These are phyloP conservation scores for Saccharomyces hybrid DNA, from an alignment of 1,139 yeast genomes.

Conservation along the genomic window DNA sequence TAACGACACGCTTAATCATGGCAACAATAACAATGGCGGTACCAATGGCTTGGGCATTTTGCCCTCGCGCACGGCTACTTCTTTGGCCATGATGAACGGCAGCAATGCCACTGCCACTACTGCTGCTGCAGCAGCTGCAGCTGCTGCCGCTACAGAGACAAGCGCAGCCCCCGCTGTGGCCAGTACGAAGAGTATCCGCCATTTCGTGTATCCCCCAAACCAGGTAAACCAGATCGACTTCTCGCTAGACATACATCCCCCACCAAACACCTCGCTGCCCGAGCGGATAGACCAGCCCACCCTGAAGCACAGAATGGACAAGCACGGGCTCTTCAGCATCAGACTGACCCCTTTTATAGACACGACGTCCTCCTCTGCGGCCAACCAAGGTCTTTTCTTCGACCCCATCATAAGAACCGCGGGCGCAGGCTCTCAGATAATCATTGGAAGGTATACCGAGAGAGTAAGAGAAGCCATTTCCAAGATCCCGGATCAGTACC, in stretches of 20 bases:
- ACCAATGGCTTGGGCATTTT: background rate
- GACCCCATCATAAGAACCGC: slow-evolving; percentile 75
- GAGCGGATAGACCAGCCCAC: slow-evolving; percentile 16
- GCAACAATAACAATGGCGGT: background rate
- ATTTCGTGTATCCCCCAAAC: background rate
- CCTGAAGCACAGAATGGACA: slow-evolving; percentile 34
- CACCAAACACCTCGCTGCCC: slow-evolving; percentile 14
- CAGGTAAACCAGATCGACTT: background rate
- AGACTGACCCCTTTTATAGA: slow-evolving; percentile 82
- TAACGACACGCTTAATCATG: background rate
- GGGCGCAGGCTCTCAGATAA: slow-evolving; percentile 51
- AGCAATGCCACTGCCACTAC: slow-evolving; percentile 1
- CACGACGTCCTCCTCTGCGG: slow-evolving; percentile 60
- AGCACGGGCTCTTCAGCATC: slow-evolving; percentile 60
- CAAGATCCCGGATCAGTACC: slow-evolving; percentile 67
- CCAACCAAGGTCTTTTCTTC: slow-evolving; percentile 68
- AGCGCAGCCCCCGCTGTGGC: slow-evolving; percentile 8
- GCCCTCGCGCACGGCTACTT: slow-evolving; percentile 1
- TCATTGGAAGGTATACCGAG: slow-evolving; percentile 82
- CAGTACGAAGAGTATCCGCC: slow-evolving; percentile 24
- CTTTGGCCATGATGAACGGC: background rate
- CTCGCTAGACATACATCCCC: slow-evolving; percentile 3
- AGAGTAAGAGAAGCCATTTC: slow-evolving; percentile 69
- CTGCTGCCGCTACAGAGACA: slow-evolving; percentile 2
- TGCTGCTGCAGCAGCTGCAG: slow-evolving; percentile 1